These are phyloP conservation scores for Sphagnurus paluster DNA, from an alignment of 1,284 basidiomycete genomes.

Conservation along the genomic window DNA sequence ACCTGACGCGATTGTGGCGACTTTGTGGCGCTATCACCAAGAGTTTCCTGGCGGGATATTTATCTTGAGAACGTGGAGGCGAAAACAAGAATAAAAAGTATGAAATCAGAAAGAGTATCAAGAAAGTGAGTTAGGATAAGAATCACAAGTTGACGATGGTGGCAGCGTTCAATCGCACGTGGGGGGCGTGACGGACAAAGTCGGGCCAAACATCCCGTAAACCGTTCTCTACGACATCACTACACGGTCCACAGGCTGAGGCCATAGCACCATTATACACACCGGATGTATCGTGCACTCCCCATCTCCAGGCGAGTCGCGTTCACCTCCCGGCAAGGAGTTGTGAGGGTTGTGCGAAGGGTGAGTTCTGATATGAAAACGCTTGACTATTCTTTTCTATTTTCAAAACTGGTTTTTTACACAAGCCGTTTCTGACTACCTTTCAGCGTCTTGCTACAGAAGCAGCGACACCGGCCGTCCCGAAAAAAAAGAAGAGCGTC, in stretches of 20 bases:
- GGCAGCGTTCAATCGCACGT: too few relatives aligned
- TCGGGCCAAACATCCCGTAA: constrained; percentile 31
- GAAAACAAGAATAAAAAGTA: too few relatives aligned
- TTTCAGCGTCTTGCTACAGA: constrained; percentile 60
- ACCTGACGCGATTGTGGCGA: too few relatives aligned
- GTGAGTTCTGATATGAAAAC: constrained; percentile 38
- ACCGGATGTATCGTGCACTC: constrained; percentile 59
- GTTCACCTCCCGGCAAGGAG: constrained; percentile 44
- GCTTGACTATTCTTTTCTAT: neutral
- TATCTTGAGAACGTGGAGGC: too few relatives aligned
- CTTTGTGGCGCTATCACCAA: too few relatives aligned
- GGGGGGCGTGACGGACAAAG: constrained; percentile 30
- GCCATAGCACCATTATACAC: constrained; percentile 20
- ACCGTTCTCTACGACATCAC: constrained; percentile 23
- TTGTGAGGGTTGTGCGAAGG: constrained; percentile 51
- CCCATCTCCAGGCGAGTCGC: constrained; percentile 52
- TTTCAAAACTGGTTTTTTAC: neutral
- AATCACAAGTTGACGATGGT: too few relatives aligned
- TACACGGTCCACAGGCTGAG: constrained; percentile 19
- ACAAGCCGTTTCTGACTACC: constrained; percentile 9
- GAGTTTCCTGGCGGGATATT: too few relatives aligned
- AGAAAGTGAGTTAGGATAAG: too few relatives aligned
- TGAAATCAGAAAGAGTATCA: neutral
- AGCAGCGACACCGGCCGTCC: constrained; percentile 28
- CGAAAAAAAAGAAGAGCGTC: constrained; percentile 55